phyloP scores from a whole-genome alignment of 257 asterid genomes.

The Plantago major region DNA sequence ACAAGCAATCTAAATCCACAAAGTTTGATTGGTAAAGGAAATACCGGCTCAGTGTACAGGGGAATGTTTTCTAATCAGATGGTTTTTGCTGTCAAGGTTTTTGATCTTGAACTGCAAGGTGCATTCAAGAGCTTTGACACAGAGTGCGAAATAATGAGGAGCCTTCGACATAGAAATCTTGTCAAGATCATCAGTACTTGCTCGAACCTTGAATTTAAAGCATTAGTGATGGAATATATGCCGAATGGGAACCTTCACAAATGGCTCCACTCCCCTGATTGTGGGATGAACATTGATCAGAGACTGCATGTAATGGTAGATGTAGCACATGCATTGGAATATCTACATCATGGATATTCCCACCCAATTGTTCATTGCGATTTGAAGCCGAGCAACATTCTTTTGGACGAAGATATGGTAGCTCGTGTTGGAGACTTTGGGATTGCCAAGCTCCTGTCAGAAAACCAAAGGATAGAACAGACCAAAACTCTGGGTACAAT shows the following conservation, averaged over 20 bases:
- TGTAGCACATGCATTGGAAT: constrained; percentile 9
- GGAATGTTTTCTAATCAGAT: background rate
- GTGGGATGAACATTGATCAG: background rate
- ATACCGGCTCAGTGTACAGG: background rate
- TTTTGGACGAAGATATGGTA: constrained; percentile 12
- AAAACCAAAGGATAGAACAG: background rate
- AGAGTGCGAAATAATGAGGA: constrained; percentile 2
- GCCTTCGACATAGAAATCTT: constrained; percentile 6
- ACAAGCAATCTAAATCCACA: background rate
- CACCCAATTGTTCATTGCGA: background rate
- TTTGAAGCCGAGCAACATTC: background rate
- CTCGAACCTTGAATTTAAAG: constrained; percentile 2
- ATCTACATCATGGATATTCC: background rate
- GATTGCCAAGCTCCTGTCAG: background rate
- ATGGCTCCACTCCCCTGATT: constrained; percentile 1
- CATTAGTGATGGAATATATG: constrained; percentile 2
- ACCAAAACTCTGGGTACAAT: background rate
- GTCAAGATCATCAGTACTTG: constrained; percentile 1
- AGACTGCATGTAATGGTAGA: constrained; percentile 5
- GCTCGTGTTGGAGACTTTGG: background rate
- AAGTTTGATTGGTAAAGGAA: background rate
- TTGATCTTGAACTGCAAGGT: background rate
- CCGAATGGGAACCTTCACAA: constrained; percentile 5
- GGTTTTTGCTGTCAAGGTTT: background rate
- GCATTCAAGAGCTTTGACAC: constrained; percentile 12